Conservation (phyloP, 495 filamentous ascomycete genomes). For the Tuber calosporum region DNA sequence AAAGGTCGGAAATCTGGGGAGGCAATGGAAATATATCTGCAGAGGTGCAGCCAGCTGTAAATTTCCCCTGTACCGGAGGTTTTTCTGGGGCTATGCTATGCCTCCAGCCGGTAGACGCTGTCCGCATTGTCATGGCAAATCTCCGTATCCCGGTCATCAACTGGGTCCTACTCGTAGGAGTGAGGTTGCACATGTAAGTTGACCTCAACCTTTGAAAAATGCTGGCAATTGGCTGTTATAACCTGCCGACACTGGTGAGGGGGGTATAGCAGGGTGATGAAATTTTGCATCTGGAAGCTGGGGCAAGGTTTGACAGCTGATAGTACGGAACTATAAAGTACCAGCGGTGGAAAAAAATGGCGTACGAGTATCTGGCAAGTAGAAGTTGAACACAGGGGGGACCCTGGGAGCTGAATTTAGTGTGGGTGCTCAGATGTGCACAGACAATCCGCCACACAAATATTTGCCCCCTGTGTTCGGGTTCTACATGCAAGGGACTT, state of each 20-base stretch:
- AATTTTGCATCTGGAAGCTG: not conserved
- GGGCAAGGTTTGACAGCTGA: too few relatives aligned
- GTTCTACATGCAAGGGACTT: too few relatives aligned
- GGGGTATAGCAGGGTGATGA: not conserved
- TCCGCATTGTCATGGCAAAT: not conserved
- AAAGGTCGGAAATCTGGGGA: not conserved
- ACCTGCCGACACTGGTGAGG: not conserved
- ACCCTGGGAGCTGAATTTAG: too few relatives aligned
- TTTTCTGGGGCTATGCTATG: not conserved
- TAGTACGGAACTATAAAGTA: too few relatives aligned
- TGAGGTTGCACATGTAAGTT: too few relatives aligned
- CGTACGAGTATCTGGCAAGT: too few relatives aligned
- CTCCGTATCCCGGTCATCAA: not conserved
- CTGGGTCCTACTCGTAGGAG: not conserved
- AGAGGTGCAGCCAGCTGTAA: not conserved
- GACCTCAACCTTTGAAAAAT: too few relatives aligned
- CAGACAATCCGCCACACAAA: too few relatives aligned
- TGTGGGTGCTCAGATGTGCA: too few relatives aligned
- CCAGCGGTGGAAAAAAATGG: too few relatives aligned
- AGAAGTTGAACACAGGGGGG: too few relatives aligned
- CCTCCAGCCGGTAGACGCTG: not conserved
- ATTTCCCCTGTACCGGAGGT: not conserved
- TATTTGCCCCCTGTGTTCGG: too few relatives aligned
- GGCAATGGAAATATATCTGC: not conserved
- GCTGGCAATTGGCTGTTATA: not conserved